Conservation (phyloP, 768 basidiomycete genomes). For the Suillus spraguei region DNA sequence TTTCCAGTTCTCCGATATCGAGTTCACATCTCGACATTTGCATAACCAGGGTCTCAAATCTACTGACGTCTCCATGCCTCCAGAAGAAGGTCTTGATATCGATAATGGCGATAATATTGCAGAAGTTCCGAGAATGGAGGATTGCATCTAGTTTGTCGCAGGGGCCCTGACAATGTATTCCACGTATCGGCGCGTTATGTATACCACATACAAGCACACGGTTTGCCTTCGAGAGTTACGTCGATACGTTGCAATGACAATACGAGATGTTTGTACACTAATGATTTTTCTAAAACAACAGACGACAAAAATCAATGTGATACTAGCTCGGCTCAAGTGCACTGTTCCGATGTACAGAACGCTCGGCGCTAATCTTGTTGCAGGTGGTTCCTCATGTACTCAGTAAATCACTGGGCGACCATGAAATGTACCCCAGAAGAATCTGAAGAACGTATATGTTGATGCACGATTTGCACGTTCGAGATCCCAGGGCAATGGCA, state of each 20-base stretch:
- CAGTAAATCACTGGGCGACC: conserved; percentile 2
- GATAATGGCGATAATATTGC: not conserved
- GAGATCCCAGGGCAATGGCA: no score
- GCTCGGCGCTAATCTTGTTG: conserved; percentile 71
- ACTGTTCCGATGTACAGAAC: no score
- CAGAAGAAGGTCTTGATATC: not conserved
- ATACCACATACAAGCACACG: no score
- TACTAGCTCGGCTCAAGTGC: no score
- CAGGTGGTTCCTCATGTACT: conserved; percentile 59
- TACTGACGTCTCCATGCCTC: not conserved
- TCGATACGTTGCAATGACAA: no score
- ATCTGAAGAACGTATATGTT: conserved; percentile 55
- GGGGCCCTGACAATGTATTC: not conserved
- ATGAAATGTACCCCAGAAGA: conserved; percentile 59
- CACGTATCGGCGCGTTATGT: not conserved
- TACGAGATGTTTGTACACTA: no score
- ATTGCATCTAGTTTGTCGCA: not conserved
- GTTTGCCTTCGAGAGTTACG: no score
- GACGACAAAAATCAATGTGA: no score
- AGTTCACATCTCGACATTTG: conserved; percentile 20
- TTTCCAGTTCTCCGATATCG: conserved; percentile 27
- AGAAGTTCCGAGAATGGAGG: conserved; percentile 3
- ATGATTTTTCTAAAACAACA: no score
- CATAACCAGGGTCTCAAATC: not conserved
- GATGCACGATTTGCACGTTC: conserved; percentile 49